Conservation (phyloP, 208 protist genomes). For the Naegleria gruberi region DNA sequence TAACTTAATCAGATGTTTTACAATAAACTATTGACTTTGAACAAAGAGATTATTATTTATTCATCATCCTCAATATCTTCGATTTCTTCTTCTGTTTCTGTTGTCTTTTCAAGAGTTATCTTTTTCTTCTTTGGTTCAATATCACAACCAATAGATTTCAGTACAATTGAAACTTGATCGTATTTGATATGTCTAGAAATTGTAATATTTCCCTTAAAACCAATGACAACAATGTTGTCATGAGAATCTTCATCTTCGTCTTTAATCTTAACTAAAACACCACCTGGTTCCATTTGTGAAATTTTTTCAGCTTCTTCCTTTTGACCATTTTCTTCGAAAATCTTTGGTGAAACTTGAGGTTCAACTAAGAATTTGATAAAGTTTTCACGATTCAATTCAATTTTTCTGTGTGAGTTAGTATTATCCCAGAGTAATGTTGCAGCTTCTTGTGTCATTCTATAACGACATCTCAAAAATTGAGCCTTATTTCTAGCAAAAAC, state of each 20-base stretch:
- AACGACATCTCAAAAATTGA: conserved; percentile 13
- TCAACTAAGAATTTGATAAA: background rate
- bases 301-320: background rate
- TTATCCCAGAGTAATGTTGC: background rate
- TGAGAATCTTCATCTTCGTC: background rate
- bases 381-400: background rate
- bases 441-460: background rate
- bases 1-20: too few relatives aligned
- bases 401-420: background rate
- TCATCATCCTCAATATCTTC: background rate
- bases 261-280: background rate
- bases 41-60: too few relatives aligned
- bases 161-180: background rate
- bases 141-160: background rate
- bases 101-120: background rate
- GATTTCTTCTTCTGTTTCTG: too few relatives aligned
- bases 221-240: background rate
- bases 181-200: background rate
- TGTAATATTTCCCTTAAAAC: background rate
- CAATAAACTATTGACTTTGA: too few relatives aligned
- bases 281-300: background rate
- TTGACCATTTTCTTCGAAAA: background rate
- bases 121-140: background rate
- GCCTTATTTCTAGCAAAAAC: background rate
- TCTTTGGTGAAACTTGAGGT: too few relatives aligned